Evolutionary conservation across 2,329 filamentous ascomycete genomes (phyloP).

Genomic region (Tolypocladium ophioglossoides): DNA sequence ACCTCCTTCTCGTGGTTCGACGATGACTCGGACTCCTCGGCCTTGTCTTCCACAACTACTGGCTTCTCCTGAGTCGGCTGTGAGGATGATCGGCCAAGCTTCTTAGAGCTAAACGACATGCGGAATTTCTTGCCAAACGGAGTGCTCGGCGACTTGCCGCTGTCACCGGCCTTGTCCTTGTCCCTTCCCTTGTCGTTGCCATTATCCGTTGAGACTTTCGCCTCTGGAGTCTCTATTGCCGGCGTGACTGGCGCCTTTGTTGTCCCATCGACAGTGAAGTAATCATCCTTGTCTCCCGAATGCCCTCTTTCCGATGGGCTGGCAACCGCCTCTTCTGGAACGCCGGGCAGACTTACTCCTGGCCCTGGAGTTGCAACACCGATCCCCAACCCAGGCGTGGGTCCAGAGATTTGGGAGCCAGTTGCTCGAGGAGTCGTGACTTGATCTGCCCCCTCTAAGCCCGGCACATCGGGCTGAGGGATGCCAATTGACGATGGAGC

Average conservation of each 20-base stretch:
- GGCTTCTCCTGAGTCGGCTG: slow-evolving; percentile 56
- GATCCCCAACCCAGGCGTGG: slow-evolving; percentile 69
- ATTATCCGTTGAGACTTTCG: slow-evolving; percentile 36
- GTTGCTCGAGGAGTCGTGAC: slow-evolving; percentile 54
- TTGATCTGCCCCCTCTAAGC: slow-evolving; percentile 31
- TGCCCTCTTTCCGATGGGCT: slow-evolving; percentile 45
- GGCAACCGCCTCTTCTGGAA: slow-evolving; percentile 35
- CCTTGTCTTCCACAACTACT: slow-evolving; percentile 64
- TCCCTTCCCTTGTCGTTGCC: slow-evolving; percentile 37
- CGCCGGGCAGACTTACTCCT: slow-evolving; percentile 28
- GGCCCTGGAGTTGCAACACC: slow-evolving; percentile 59
- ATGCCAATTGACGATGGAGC: slow-evolving; percentile 49
- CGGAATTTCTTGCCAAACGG: slow-evolving; percentile 82
- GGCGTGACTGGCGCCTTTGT: slow-evolving; percentile 1
- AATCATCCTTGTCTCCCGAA: slow-evolving; percentile 61
- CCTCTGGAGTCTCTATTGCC: slow-evolving; percentile 33
- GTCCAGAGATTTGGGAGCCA: slow-evolving; percentile 47
- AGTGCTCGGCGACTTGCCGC: slow-evolving; percentile 45
- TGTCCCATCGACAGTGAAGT: slow-evolving; percentile 54
- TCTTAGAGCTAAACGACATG: slow-evolving; percentile 77
- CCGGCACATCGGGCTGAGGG: slow-evolving; percentile 19
- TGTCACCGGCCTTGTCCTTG: slow-evolving; percentile 34
- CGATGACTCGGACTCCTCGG: slow-evolving; percentile 53
- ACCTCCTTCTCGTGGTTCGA: slow-evolving; percentile 60
- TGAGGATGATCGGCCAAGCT: slow-evolving; percentile 60